Evolutionary conservation across 495 filamentous ascomycete genomes (phyloP).

Genomic region (Podospora fimiseda): DNA sequence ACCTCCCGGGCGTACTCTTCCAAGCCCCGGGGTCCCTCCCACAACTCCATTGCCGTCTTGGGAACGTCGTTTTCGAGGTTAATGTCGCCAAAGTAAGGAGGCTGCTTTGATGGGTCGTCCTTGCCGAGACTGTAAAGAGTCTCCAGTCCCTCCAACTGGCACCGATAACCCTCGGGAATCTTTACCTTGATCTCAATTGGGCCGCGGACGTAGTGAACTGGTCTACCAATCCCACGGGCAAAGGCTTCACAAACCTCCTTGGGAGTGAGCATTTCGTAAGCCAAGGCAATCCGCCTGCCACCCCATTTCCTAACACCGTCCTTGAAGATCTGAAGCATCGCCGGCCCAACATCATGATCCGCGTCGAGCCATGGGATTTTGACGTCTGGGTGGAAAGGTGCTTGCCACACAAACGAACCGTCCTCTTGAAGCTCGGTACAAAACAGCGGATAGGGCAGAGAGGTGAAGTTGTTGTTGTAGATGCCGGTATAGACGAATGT

Average conservation of each 20-base stretch:
- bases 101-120: constrained; percentile 47
- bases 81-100: constrained; percentile 49
- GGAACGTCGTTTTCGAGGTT: constrained; percentile 57
- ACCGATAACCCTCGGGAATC: constrained; percentile 81
- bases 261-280: constrained; percentile 86
- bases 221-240: constrained; percentile 65
- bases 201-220: constrained; percentile 67
- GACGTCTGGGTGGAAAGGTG: constrained; percentile 83
- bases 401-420: constrained; percentile 87
- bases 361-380: constrained; percentile 95
- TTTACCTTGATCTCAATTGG: constrained; percentile 79
- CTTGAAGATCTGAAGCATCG: constrained; percentile 91
- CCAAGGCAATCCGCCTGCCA: constrained; percentile 86
- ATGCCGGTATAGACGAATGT: constrained; percentile 96
- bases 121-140: constrained; percentile 55
- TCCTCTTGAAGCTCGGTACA: constrained; percentile 81
- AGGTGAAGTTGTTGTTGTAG: constrained; percentile 99
- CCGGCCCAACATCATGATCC: constrained; percentile 94
- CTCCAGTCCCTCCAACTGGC: constrained; percentile 72
- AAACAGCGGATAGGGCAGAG: constrained; percentile 84
- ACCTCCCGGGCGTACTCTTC: constrained; percentile 96
- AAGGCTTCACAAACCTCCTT: constrained; percentile 75
- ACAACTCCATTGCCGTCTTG: constrained; percentile 66
- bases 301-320: constrained; percentile 86
- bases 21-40: constrained; percentile 85